Evolutionary conservation across 768 basidiomycete species (phyloP), one percentile per base, ranked within the genome.

Genomic region (Zangia roseola): DNA sequence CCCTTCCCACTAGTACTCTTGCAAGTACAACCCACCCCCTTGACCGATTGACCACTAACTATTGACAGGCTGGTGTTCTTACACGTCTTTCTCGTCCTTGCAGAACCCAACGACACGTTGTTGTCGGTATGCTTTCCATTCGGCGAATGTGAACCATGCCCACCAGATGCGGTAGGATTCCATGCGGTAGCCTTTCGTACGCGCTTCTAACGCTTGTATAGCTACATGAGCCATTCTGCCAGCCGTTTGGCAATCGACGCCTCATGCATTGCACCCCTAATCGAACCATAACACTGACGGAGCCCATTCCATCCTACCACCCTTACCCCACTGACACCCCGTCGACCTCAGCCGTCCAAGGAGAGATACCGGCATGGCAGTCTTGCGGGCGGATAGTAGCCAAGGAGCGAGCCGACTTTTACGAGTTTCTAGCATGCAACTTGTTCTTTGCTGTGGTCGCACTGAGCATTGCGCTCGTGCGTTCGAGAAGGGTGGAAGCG

Each of bases 241-340:
- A 90, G 62, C 94, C 94, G n/a, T 95, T 93, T 63, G 94, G 94
- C 43, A 94, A 94, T 69, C 83, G 94, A 20, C 83, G 90, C 17
- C 78, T 93, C 34, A 77, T 94, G 74, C 94, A 94, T 63, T 97
- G 94, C 52, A 62, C 80, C 20, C 63, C 61, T 51, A 57, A 65
- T 41, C 69, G 60, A 57, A 59, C 63, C 31, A 19, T 53, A 23
- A 42, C 68, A 61, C 16, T 58, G 57, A 26, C 51, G 59, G 45
- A 38, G 43, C n/a, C 55, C 54, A 17, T 47, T 31, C 57, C 63
- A 17, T 47, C 46, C 20, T 53, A 53, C 55, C 12, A 54, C 38
- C 56, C 49, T 21, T 30, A 45, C 25, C 45, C 45, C 41, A 43
- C 53, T 13, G 25, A 44, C 49, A 35, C 50, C 48, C 48, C 50